These are phyloP conservation scores for Schizothecium vesticola DNA, from an alignment of 495 filamentous ascomycete species.

Conservation along the genomic window DNA sequence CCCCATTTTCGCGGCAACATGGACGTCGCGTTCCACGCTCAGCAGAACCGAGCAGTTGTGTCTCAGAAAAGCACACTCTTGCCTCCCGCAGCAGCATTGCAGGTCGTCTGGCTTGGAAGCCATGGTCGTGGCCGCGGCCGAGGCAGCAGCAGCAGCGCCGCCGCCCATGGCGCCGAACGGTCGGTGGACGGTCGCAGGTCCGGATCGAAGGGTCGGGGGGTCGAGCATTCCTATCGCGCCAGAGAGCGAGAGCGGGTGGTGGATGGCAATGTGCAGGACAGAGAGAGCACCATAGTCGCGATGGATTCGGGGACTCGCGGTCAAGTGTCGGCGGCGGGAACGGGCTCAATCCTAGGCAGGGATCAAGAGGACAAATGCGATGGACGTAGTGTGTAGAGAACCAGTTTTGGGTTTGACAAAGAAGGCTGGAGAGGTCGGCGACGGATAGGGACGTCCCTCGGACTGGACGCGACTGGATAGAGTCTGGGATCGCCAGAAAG, in stretches of 20 bases:
- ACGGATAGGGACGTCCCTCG: neutral
- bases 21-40: constrained; percentile 79
- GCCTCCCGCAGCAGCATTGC: constrained; percentile 77
- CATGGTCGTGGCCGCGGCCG: neutral
- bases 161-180: constrained; percentile 17
- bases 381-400: neutral
- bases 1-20: constrained; percentile 76
- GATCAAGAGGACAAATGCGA: neutral
- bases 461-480: neutral
- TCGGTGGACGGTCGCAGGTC: constrained; percentile 1
- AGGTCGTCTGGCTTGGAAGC: constrained; percentile 16
- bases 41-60: constrained; percentile 73
- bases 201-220: neutral
- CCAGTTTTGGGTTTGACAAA: neutral
- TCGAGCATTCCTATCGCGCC: constrained; percentile 24
- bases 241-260: constrained; percentile 2
- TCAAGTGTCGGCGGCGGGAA: neutral
- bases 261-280: constrained; percentile 3
- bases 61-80: constrained; percentile 72
- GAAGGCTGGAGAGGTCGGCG: neutral
- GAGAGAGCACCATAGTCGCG: constrained; percentile 17
- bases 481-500: neutral
- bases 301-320: neutral
- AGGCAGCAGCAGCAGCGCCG: neutral
- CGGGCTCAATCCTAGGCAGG: neutral